These are phyloP conservation scores for Geotrichum histeridarum DNA, from an alignment of 1,139 yeast species.

Conservation along the genomic window DNA sequence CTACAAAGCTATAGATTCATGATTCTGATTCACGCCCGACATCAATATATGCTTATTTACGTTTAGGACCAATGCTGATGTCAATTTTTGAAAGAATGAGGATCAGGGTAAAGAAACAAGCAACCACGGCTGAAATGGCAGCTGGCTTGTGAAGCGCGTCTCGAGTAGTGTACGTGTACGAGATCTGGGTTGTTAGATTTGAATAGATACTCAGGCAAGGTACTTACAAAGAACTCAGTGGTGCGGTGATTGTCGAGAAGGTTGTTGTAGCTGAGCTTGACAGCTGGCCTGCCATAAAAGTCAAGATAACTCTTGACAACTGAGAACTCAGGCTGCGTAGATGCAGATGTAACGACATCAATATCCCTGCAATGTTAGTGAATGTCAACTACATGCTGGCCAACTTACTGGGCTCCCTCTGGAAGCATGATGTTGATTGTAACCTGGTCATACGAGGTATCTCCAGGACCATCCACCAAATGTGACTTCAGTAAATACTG, in stretches of 20 bases:
- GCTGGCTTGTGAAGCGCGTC: conserved; percentile 61
- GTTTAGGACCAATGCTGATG: conserved; percentile 26
- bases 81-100: conserved; percentile 46
- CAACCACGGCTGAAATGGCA: conserved; percentile 59
- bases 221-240: conserved; percentile 49
- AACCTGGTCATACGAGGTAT: conserved; percentile 60
- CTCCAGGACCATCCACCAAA: conserved; percentile 64
- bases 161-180: conserved; percentile 55
- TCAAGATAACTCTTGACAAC: conserved; percentile 52
- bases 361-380: conserved; percentile 9
- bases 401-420: conserved; percentile 64
- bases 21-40: no score
- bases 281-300: conserved; percentile 73
- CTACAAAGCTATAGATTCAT: neutral
- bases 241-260: conserved; percentile 65
- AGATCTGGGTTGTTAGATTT: conserved; percentile 20
- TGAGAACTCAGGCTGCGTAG: conserved; percentile 41
- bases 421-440: conserved; percentile 69
- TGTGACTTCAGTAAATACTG: conserved; percentile 65
- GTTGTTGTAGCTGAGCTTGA: conserved; percentile 57
- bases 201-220: neutral
- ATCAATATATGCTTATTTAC: neutral
- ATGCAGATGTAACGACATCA: conserved; percentile 22
- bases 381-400: neutral
- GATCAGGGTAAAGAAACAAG: conserved; percentile 56